Base-by-base conservation (phyloP, 805 yeast genomes). In the Yueomyces sp. region DNA sequence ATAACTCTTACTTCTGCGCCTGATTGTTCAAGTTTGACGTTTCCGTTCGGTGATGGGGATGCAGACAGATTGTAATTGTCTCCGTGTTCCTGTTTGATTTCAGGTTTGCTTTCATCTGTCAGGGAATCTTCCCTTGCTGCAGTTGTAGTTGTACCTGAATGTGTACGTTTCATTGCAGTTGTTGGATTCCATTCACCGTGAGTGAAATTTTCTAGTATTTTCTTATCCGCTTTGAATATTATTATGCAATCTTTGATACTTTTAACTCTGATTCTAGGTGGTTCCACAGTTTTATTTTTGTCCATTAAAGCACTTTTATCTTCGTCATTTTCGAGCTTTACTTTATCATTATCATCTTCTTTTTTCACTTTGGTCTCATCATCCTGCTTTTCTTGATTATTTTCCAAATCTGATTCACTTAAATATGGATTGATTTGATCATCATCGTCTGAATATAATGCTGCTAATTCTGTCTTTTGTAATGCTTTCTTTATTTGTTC, bases 341-440 rank as follows among this genome's bases (percentile, higher is more conserved):
- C 42, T 37, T 41, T 36, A 6, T 60, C 59, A 26, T 60, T 57
- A 38, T 64, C 67, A 4, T 64, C 65, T 47, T 71, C 71, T 38
- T 67, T 51, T 40, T 68, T 60, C 8, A 62, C 66, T 33, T 65
- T 71, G 8, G 38, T 42, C 41, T 39, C 45, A n/a, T 66, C 65
- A 40, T 66, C 68, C 34, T 43, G 8, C 12, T 9, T 11, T 11
- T 34, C 37, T 34, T 9, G 6, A n/a, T 68, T 69, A 39, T 74
- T 70, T 43, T 81, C 85, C 11, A 74, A 64, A 42, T 79, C 85
- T 46, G 85, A 79, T 55, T 84, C 75, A 40, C 81, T 76, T 27
- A 82, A 67, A 55, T 86, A 87, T 37, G 96, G 96, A 58, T 86
- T 85, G 39, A 74, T 77, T 44, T 86, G 92, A 43, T 85, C 90